Evolutionary conservation across 2,329 filamentous ascomycete species (phyloP), one percentile per base, ranked within the genome.

Genomic region (Fusarium sp.): DNA sequence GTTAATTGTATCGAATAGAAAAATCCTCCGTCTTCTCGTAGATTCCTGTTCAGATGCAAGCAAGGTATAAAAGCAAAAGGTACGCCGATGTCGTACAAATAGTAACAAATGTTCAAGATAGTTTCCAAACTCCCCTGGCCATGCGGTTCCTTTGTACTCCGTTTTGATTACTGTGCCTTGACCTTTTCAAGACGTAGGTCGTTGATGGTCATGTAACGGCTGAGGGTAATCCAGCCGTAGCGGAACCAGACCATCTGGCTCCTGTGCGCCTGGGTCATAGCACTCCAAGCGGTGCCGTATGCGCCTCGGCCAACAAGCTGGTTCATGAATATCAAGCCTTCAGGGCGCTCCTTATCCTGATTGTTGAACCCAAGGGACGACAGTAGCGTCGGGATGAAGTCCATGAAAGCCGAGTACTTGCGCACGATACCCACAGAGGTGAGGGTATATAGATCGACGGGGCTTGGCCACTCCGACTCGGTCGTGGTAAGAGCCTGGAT

Each of bases 221-320:
- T 96, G 60, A 97, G 78, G 0, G 88, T 86, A 77, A 99, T 97
- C 94, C 94, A 99, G 4, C 94, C 93, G 88, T 94, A 98, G 10
- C 96, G 89, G 78, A 98, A 99, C 96, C 96, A 99, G 40, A 93
- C 89, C 96, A 99, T 99, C 86, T 99, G 96, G 80, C 94, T 98
- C 81, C 89, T 85, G 83, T 99, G 96, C 28, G 93, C 95, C 57
- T 87, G 86, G 3, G 92, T 94, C 96, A 99, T 99, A 32, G 96
- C 94, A 57, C 83, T 86, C 82, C 94, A 91, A 10, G 93, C 95
- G 30, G 85, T 83, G 12, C 78, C 78, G 60, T 84, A 78, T n/a
- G 81, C 83, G 49, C 81, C 81, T 4, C 75, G 87, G 68, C 90
- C 84, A 69, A 91, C 88, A 18, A 93, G 84, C 11, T 87, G 86